Conservation (phyloP, 208 protist genomes). For the Trypanosoma boissoni region DNA sequence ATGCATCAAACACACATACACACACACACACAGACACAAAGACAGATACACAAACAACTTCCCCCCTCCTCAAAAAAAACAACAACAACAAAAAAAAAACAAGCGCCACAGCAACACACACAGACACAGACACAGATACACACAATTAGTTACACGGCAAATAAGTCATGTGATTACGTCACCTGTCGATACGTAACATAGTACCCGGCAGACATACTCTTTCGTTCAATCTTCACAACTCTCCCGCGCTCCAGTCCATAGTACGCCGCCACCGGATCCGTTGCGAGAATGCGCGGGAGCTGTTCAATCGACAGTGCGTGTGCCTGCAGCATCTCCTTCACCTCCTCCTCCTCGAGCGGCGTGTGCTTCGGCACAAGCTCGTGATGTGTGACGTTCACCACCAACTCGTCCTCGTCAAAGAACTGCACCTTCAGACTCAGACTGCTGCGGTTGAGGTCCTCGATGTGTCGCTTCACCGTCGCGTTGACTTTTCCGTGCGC, state of each 20-base stretch:
- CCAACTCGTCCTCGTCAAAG: constrained; percentile 95
- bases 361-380: constrained; percentile 96
- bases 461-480: constrained; percentile 66
- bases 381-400: constrained; percentile 98
- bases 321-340: constrained; percentile 84
- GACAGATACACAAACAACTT: constrained; percentile 1
- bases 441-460: constrained; percentile 65
- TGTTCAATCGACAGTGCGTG: constrained; percentile 93
- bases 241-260: constrained; percentile 92
- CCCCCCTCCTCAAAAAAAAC: background rate
- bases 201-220: constrained; percentile 95
- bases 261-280: constrained; percentile 96
- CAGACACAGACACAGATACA: constrained; percentile 3
- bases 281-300: constrained; percentile 94
- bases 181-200: constrained; percentile 99
- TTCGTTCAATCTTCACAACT: constrained; percentile 96
- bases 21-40: constrained; percentile 1
- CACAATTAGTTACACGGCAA: background rate
- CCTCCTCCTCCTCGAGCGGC: constrained; percentile 81
- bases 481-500: constrained; percentile 55
- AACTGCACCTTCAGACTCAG: constrained; percentile 83
- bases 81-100: too few relatives aligned
- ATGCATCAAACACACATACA: constrained; percentile 3
- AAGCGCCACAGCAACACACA: too few relatives aligned
- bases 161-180: constrained; percentile 57